Percentiles rank a stretch among this genome's conserved stretches.
Conservation (phyloP, 2,329 filamentous ascomycete species). For the Pseudocercospora vitis region DNA sequence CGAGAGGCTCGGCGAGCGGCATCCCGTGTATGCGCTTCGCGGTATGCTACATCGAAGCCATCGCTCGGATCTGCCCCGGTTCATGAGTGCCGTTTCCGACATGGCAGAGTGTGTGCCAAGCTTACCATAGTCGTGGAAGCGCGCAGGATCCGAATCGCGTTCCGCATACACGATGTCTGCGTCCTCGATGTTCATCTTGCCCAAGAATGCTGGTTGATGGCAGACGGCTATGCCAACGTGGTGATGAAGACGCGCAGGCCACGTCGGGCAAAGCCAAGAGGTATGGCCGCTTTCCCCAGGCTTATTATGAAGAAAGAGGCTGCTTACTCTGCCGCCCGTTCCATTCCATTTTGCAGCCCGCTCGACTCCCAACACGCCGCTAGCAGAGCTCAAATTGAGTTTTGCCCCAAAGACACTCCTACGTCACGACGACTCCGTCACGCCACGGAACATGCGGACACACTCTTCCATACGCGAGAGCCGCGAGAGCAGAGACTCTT, state of each 20-base stretch:
- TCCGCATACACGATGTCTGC: constrained; percentile 57
- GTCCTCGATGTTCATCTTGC: constrained; percentile 54
- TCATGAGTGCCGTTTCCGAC: background rate
- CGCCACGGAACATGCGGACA: background rate
- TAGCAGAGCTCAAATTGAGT: constrained; percentile 8
- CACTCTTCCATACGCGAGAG: too few species aligned
- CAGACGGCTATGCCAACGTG: background rate
- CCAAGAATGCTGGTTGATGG: background rate
- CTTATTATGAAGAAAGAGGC: constrained; percentile 2
- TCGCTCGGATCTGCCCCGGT: constrained; percentile 7
- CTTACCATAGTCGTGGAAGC: constrained; percentile 29
- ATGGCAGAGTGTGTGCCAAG: background rate
- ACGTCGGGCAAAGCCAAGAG: background rate
- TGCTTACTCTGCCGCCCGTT: background rate
- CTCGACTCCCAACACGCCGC: background rate
- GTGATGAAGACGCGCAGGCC: background rate
- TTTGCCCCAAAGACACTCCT: constrained; percentile 8
- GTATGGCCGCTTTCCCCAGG: background rate
- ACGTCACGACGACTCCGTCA: background rate
- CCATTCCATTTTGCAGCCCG: background rate
- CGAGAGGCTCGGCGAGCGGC: constrained; percentile 1
- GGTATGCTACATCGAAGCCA: constrained; percentile 1
- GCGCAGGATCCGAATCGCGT: constrained; percentile 52
- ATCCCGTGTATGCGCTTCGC: background rate
- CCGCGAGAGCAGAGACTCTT: background rate